Conservation (phyloP, 2,329 filamentous ascomycete genomes). For the Neocucurbitaria cava region DNA sequence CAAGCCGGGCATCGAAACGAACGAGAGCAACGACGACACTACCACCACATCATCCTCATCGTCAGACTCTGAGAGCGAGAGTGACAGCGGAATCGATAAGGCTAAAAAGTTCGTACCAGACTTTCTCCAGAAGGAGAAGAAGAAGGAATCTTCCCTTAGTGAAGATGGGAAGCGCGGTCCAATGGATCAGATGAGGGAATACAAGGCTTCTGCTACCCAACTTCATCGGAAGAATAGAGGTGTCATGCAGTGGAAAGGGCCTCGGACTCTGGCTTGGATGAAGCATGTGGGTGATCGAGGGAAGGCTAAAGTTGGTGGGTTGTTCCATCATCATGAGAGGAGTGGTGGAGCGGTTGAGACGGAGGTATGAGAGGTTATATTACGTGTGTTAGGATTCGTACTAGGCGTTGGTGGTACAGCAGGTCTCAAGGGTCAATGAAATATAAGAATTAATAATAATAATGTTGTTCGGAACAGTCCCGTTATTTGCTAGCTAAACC, state of each 20-base stretch:
- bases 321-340: slow-evolving; percentile 65
- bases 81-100: slow-evolving; percentile 16
- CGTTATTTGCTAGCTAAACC: not conserved
- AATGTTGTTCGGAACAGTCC: not conserved
- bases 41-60: slow-evolving; percentile 24
- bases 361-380: slow-evolving; percentile 57
- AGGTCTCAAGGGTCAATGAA: not conserved
- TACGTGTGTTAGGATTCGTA: not conserved
- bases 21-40: slow-evolving; percentile 45
- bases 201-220: slow-evolving; percentile 38
- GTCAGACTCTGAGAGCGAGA: slow-evolving; percentile 27
- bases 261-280: slow-evolving; percentile 63
- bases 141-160: slow-evolving; percentile 30
- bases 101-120: slow-evolving; percentile 30
- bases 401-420: not conserved
- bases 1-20: slow-evolving; percentile 15
- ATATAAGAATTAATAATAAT: not conserved
- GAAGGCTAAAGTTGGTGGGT: slow-evolving; percentile 51
- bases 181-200: slow-evolving; percentile 64
- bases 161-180: slow-evolving; percentile 54
- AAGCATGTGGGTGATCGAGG: slow-evolving; percentile 65
- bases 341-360: slow-evolving; percentile 68
- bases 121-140: slow-evolving; percentile 33
- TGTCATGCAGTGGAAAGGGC: slow-evolving; percentile 75
- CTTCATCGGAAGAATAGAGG: slow-evolving; percentile 65